Conservation (phyloP, 2,329 filamentous ascomycete species). For the Bipolaris oryzae region DNA sequence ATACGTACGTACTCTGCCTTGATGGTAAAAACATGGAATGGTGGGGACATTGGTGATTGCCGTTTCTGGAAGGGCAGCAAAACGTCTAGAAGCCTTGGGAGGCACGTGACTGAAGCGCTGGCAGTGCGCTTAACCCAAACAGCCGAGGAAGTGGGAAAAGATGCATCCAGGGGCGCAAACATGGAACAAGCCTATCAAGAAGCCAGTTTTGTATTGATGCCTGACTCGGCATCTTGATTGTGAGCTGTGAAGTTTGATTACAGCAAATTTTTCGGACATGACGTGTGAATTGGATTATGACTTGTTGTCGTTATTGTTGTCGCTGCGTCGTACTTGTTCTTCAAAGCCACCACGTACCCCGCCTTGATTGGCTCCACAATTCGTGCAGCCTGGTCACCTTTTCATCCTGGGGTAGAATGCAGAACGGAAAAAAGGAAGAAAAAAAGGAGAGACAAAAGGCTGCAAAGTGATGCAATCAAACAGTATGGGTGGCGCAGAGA, state of each 20-base stretch:
- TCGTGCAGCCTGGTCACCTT: slow-evolving; percentile 21
- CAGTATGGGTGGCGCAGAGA: neutral
- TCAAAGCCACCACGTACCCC: slow-evolving; percentile 36
- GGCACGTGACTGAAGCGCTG: neutral
- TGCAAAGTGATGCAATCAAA: slow-evolving; percentile 12
- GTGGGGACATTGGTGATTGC: slow-evolving; percentile 6
- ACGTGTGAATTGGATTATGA: slow-evolving; percentile 13
- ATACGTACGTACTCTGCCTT: too few species aligned
- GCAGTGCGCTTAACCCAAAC: neutral
- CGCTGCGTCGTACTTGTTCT: slow-evolving; percentile 30
- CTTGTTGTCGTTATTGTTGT: slow-evolving; percentile 31
- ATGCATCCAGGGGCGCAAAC: slow-evolving; percentile 11
- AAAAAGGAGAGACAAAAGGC: neutral
- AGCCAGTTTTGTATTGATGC: neutral
- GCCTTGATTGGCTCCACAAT: slow-evolving; percentile 33
- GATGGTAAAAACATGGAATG: slow-evolving; percentile 9
- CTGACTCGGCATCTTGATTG: neutral
- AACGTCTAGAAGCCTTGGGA: slow-evolving; percentile 4
- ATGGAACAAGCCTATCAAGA: slow-evolving; percentile 20
- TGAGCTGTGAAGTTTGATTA: neutral
- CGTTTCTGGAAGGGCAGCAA: slow-evolving; percentile 7
- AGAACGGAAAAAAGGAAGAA: neutral
- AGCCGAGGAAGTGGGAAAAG: slow-evolving; percentile 13
- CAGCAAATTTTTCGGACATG: neutral
- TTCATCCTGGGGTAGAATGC: neutral